Conservation (phyloP, 352 stramenopile genomes). For the Pythium monospermum region DNA sequence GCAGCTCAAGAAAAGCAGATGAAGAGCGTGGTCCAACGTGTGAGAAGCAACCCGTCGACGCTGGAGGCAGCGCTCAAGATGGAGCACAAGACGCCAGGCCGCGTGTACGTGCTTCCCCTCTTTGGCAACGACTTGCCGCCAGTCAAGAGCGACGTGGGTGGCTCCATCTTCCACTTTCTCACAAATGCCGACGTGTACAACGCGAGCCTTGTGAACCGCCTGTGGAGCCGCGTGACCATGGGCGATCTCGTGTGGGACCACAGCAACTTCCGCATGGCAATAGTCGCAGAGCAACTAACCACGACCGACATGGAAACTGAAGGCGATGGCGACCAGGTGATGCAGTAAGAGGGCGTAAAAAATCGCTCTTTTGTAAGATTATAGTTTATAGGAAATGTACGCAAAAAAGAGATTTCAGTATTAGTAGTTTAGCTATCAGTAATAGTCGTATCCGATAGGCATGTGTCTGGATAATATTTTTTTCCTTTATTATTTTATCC, state of each 20-base stretch:
- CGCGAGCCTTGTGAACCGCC: conserved; percentile 72
- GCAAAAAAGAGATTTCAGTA: too few relatives aligned
- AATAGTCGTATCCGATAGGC: too few relatives aligned
- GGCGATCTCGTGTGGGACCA: conserved; percentile 75
- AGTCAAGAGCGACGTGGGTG: conserved; percentile 52
- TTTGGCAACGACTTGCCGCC: conserved; percentile 61
- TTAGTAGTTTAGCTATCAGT: too few relatives aligned
- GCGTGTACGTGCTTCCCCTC: conserved; percentile 65
- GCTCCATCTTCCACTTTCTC: conserved; percentile 65
- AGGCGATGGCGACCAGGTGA: conserved; percentile 11
- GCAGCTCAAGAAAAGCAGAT: neutral
- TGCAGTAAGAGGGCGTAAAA: conserved; percentile 2
- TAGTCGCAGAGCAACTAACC: neutral
- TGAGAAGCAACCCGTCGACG: too few relatives aligned
- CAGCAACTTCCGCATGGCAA: conserved; percentile 46
- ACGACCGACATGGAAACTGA: conserved; percentile 14
- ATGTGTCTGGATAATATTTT: too few relatives aligned
- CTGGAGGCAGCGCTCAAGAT: conserved; percentile 14
- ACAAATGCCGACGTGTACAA: conserved; percentile 79
- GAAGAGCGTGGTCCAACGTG: too few relatives aligned
- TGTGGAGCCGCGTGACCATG: conserved; percentile 78
- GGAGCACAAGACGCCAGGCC: conserved; percentile 12
- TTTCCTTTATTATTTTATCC: too few relatives aligned
- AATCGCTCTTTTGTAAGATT: conserved; percentile 6
- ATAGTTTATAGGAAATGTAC: conserved; percentile 6